Evolutionary conservation across 108 stramenopile genomes (phyloP).

Genomic region (Nitzschia sp.): DNA sequence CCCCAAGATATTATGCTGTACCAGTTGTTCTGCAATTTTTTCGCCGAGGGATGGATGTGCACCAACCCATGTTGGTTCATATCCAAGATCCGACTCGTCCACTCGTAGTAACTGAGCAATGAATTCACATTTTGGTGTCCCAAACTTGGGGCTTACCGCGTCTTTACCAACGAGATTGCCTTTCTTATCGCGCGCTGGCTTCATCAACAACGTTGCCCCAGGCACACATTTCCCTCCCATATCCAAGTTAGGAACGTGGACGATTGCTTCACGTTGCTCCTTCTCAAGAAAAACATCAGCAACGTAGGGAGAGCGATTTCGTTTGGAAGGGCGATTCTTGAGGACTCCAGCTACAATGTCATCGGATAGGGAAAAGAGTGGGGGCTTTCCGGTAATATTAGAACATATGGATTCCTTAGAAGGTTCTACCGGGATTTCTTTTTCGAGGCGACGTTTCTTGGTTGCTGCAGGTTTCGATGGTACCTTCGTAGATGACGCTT

Average conservation of each 20-base stretch:
- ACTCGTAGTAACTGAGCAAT: slow-evolving; percentile 45
- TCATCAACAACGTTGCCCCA: slow-evolving; percentile 37
- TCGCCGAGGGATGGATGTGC: slow-evolving; percentile 67
- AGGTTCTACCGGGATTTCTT: neutral
- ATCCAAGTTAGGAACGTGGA: slow-evolving; percentile 31
- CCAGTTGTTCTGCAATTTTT: slow-evolving; percentile 42
- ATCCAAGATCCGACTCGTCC: slow-evolving; percentile 43
- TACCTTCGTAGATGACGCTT: neutral
- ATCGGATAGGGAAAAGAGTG: slow-evolving; percentile 20
- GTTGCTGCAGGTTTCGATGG: neutral
- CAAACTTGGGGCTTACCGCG: slow-evolving; percentile 50
- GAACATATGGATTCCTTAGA: no score
- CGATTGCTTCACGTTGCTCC: slow-evolving; percentile 31
- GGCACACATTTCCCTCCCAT: slow-evolving; percentile 58
- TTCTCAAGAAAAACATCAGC: slow-evolving; percentile 42
- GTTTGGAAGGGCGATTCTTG: slow-evolving; percentile 38
- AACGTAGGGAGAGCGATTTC: slow-evolving; percentile 62
- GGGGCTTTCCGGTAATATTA: neutral
- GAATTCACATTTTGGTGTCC: slow-evolving; percentile 60
- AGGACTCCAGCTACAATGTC: slow-evolving; percentile 29
- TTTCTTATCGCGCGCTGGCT: slow-evolving; percentile 42
- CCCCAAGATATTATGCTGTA: slow-evolving; percentile 38
- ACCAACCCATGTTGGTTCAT: slow-evolving; percentile 52
- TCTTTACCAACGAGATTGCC: slow-evolving; percentile 50
- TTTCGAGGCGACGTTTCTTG: neutral